phyloP scores from a whole-genome alignment of 2,329 filamentous ascomycete species.

The Byssothecium circinans region DNA sequence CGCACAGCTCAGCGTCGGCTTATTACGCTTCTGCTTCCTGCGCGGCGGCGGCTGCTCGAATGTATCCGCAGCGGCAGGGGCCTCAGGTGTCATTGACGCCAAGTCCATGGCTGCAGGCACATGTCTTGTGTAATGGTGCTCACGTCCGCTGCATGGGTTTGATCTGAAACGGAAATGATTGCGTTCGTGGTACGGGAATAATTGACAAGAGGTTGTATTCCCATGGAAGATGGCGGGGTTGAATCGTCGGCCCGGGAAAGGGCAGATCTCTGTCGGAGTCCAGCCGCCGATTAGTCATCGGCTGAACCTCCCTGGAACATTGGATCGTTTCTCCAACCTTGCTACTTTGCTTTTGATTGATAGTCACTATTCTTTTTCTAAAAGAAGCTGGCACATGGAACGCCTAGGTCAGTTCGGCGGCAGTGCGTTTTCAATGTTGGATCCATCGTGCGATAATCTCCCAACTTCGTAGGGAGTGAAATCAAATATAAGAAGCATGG shows the following conservation, averaged over 20 bases:
- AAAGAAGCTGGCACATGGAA: too few relatives aligned
- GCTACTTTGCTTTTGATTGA: too few relatives aligned
- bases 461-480: too few relatives aligned
- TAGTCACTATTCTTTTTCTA: too few relatives aligned
- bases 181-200: not conserved
- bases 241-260: too few relatives aligned
- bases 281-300: not conserved
- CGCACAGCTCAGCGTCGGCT: slow-evolving; percentile 76
- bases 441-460: too few relatives aligned
- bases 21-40: slow-evolving; percentile 83
- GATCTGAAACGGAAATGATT: not conserved
- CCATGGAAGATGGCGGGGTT: not conserved
- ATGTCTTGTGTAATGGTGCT: not conserved
- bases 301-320: too few relatives aligned
- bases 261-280: not conserved
- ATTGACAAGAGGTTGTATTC: not conserved
- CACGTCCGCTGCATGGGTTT: not conserved
- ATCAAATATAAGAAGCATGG: slow-evolving; percentile 20
- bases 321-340: too few relatives aligned
- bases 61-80: not conserved
- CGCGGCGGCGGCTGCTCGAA: slow-evolving; percentile 44
- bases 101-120: slow-evolving; percentile 2
- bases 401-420: too few relatives aligned
- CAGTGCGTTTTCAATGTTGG: too few relatives aligned
- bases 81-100: not conserved